A percentile compares a stretch with the other conserved stretches of the same genome.
Evolutionary conservation across 2,329 filamentous ascomycete genomes (phyloP).

Genomic region (Arthrobotrys pseudoclavata): DNA sequence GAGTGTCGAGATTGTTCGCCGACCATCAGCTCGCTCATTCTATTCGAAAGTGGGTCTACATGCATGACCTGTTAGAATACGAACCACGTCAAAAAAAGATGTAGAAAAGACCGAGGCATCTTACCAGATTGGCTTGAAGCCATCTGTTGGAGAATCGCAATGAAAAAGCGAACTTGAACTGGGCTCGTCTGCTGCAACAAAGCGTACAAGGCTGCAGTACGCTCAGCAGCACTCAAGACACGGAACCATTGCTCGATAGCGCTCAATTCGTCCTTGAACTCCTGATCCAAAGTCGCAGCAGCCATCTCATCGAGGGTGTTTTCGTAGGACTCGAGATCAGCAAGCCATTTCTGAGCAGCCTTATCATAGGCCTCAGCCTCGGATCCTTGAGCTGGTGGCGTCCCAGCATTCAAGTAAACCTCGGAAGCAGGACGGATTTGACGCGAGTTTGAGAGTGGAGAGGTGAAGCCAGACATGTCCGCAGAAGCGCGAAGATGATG

Average conservation of each 20-base stretch:
- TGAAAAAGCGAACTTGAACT: slow-evolving; percentile 99
- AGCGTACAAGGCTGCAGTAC: slow-evolving; percentile 94
- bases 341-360: slow-evolving; percentile 97
- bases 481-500: slow-evolving; percentile 94
- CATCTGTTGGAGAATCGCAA: slow-evolving; percentile 98
- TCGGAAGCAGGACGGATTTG: slow-evolving; percentile 93
- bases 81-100: slow-evolving; percentile 26
- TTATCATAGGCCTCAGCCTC: slow-evolving; percentile 90
- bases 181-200: slow-evolving; percentile 98
- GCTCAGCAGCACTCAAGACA: slow-evolving; percentile 94
- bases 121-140: slow-evolving; percentile 94
- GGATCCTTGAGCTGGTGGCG: slow-evolving; percentile 67
- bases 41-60: slow-evolving; percentile 94
- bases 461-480: slow-evolving; percentile 85
- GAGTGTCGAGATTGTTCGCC: slow-evolving; percentile 92
- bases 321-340: slow-evolving; percentile 98
- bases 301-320: slow-evolving; percentile 99
- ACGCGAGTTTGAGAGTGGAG: slow-evolving; percentile 78
- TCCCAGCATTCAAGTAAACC: slow-evolving; percentile 73
- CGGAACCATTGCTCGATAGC: slow-evolving; percentile 99
- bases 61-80: slow-evolving; percentile 60
- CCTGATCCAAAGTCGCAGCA: slow-evolving; percentile 96
- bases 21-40: slow-evolving; percentile 94
- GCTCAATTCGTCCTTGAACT: slow-evolving; percentile 99
- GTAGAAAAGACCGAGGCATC: slow-evolving; percentile 61